Conservation (phyloP, 345 rosid genomes). For the Eucalyptus cladocalyx region DNA sequence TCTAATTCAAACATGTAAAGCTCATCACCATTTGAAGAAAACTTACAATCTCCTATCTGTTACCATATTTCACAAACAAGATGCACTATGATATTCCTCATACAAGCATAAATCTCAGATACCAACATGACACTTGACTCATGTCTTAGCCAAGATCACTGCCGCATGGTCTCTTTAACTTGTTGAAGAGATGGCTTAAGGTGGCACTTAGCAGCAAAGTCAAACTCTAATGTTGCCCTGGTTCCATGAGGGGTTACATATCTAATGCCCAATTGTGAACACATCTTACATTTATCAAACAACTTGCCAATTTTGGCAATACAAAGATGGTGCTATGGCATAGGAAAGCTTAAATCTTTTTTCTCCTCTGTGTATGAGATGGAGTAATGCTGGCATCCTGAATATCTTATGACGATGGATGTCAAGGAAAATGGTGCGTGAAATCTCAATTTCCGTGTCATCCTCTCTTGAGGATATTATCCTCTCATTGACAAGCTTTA, state of each 20-base stretch:
- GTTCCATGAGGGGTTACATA: background rate
- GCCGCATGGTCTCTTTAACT: background rate
- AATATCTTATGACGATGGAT: background rate
- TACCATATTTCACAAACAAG: background rate
- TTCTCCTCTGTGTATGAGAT: background rate
- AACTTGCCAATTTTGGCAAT: background rate
- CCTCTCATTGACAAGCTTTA: background rate
- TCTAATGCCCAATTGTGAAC: background rate
- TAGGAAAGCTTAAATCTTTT: background rate
- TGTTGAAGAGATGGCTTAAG: background rate
- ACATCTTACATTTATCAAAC: background rate
- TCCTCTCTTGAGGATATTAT: background rate
- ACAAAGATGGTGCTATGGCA: background rate
- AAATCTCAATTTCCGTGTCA: background rate
- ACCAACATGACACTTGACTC: background rate
- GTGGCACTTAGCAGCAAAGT: background rate
- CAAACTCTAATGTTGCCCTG: background rate
- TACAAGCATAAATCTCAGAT: background rate
- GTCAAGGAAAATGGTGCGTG: background rate
- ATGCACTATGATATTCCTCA: background rate
- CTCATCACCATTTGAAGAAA: background rate
- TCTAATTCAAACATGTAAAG: background rate
- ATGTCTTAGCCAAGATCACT: background rate
- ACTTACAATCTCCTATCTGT: background rate
- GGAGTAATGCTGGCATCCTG: background rate